Evolutionary conservation across 2,329 filamentous ascomycete genomes (phyloP).

Genomic region (Massarina eburnea): DNA sequence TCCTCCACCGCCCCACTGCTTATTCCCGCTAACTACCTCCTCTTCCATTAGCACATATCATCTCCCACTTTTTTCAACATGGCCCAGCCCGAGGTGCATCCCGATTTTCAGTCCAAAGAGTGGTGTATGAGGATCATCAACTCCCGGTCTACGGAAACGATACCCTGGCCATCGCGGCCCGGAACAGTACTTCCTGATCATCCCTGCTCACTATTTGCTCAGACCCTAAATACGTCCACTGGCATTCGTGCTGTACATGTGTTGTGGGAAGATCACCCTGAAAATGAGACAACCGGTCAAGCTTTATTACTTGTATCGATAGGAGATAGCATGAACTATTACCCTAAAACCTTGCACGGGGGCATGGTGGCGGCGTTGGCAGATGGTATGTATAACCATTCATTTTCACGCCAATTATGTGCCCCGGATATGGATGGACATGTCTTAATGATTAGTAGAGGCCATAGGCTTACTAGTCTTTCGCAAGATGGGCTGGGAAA

Average conservation of each 20-base stretch:
- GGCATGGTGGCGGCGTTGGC: slow-evolving; percentile 4
- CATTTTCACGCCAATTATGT: too few relatives aligned
- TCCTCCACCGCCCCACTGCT: too few relatives aligned
- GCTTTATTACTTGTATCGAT: slow-evolving; percentile 2
- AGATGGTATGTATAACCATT: slow-evolving; percentile 1
- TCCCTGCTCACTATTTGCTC: slow-evolving; percentile 4
- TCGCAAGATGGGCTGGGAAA: slow-evolving; percentile 7
- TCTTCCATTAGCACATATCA: too few relatives aligned
- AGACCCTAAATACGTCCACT: slow-evolving; percentile 2
- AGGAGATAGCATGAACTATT: slow-evolving; percentile 2
- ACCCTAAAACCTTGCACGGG: slow-evolving; percentile 3
- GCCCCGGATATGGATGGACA: too few relatives aligned
- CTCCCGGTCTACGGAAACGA: slow-evolving; percentile 1
- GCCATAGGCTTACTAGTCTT: slow-evolving; percentile 5
- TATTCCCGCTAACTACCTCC: background rate
- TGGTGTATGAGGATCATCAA: slow-evolving; percentile 4
- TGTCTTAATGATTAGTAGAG: background rate
- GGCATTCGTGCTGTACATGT: slow-evolving; percentile 1
- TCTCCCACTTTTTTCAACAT: background rate
- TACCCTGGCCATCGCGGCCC: slow-evolving; percentile 7
- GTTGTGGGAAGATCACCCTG: background rate
- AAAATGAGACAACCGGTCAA: background rate
- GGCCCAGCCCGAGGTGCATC: background rate
- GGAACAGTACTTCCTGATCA: background rate
- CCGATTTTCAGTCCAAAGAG: slow-evolving; percentile 2